A percentile compares a stretch with the other conserved stretches of the same genome.
phyloP scores from a whole-genome alignment of 306 rosid species.

The Neltuma alba region DNA sequence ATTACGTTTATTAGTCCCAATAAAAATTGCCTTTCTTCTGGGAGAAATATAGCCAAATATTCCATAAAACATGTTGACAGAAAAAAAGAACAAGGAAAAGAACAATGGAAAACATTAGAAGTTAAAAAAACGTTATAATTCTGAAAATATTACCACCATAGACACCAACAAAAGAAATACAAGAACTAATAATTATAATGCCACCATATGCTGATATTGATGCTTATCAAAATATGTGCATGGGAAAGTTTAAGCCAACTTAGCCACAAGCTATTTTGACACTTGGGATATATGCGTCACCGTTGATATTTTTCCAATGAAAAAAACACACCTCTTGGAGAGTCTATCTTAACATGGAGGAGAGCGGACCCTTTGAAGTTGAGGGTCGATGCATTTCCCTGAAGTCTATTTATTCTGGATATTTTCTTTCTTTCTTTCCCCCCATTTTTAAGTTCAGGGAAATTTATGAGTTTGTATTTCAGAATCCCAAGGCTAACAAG shows the following conservation, averaged over 20 bases:
- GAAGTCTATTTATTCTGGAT: no score
- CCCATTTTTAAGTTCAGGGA: no score
- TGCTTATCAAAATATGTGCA: neutral
- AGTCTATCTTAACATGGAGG: neutral
- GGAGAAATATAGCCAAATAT: conserved; percentile 10
- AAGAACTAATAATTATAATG: neutral
- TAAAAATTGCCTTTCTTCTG: no score
- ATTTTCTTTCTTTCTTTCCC: no score
- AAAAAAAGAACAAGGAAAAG: no score
- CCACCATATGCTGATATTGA: neutral
- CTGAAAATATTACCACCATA: conserved; percentile 8
- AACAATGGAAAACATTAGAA: neutral
- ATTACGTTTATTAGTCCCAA: no score
- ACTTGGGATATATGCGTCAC: neutral
- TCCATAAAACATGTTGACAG: no score
- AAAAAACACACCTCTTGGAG: neutral
- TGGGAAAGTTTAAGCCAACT: neutral
- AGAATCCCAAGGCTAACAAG: no score
- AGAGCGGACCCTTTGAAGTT: no score
- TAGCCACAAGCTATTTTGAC: neutral
- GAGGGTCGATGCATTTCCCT: no score
- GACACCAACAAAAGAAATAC: neutral
- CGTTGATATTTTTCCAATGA: neutral
- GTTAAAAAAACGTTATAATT: neutral
- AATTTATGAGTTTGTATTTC: no score